These are phyloP conservation scores for Ophiostoma perfectum DNA, from an alignment of 2,329 filamentous ascomycete genomes.

Conservation along the genomic window DNA sequence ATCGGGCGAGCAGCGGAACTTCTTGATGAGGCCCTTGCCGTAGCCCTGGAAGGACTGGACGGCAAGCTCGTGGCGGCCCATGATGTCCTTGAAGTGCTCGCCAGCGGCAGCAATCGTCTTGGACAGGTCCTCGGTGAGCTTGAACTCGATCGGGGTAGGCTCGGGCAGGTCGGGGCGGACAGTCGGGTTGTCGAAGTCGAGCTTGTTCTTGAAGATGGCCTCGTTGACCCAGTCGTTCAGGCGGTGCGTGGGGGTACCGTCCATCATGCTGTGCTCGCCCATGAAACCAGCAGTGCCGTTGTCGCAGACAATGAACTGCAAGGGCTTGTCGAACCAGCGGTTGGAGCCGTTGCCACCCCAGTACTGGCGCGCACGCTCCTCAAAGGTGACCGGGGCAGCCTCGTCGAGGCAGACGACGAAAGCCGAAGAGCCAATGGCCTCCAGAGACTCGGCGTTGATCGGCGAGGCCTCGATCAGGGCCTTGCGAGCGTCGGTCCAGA, in stretches of 20 bases:
- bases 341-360: slow-evolving; percentile 97
- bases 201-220: slow-evolving; percentile 87
- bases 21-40: slow-evolving; percentile 97
- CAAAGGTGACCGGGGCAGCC: slow-evolving; percentile 81
- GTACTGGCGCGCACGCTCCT: slow-evolving; percentile 92
- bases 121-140: slow-evolving; percentile 66
- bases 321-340: slow-evolving; percentile 96
- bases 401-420: slow-evolving; percentile 94
- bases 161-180: slow-evolving; percentile 80
- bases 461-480: slow-evolving; percentile 70
- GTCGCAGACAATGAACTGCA: slow-evolving; percentile 97
- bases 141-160: slow-evolving; percentile 71
- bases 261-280: slow-evolving; percentile 99
- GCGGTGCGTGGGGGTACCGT: slow-evolving; percentile 93
- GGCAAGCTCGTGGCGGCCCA: slow-evolving; percentile 80
- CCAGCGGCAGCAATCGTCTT: slow-evolving; percentile 73
- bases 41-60: slow-evolving; percentile 97
- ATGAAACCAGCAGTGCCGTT: slow-evolving; percentile 97
- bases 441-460: slow-evolving; percentile 70
- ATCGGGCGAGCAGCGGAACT: slow-evolving; percentile 97
- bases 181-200: slow-evolving; percentile 75
- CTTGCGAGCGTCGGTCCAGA: slow-evolving; percentile 80
- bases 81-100: slow-evolving; percentile 73
- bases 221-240: slow-evolving; percentile 93
- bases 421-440: slow-evolving; percentile 79